Conservation (phyloP, 2,329 filamentous ascomycete genomes). For the Ceratocystis harringtonii region DNA sequence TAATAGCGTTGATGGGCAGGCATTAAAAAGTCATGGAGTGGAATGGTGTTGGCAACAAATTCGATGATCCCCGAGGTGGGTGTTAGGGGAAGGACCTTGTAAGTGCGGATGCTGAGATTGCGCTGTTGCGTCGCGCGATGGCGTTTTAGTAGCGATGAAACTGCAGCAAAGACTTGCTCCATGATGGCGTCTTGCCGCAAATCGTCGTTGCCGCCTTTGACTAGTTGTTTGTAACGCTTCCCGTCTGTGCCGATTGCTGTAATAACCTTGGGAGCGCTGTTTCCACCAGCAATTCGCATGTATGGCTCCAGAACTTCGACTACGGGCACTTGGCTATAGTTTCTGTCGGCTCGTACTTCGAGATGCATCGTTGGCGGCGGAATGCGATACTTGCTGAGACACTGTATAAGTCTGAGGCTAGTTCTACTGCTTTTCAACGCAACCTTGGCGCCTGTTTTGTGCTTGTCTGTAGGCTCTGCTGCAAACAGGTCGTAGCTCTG, state of each 20-base stretch:
- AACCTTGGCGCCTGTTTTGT: conserved; percentile 53
- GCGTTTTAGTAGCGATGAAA: conserved; percentile 74
- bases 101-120: conserved; percentile 80
- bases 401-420: conserved; percentile 47
- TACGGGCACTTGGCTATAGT: conserved; percentile 65
- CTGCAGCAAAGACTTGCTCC: conserved; percentile 97
- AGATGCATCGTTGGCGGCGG: conserved; percentile 86
- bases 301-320: conserved; percentile 56
- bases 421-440: conserved; percentile 46
- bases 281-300: conserved; percentile 75
- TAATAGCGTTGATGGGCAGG: conserved; percentile 79
- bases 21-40: conserved; percentile 81
- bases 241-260: conserved; percentile 69
- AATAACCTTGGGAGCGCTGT: conserved; percentile 88
- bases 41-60: conserved; percentile 86
- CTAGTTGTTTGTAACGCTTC: conserved; percentile 68
- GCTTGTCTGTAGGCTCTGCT: conserved; percentile 46
- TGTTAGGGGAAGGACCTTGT: conserved; percentile 88
- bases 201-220: conserved; percentile 93
- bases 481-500: conserved; percentile 50
- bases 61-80: conserved; percentile 82
- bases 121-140: conserved; percentile 79
- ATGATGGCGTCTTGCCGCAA: conserved; percentile 95
- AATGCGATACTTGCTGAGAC: conserved; percentile 50
- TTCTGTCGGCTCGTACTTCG: conserved; percentile 51